Evolutionary conservation across 2,329 filamentous ascomycete genomes (phyloP), one percentile per base, ranked within the genome.

Genomic region (Claviceps maximensis): DNA sequence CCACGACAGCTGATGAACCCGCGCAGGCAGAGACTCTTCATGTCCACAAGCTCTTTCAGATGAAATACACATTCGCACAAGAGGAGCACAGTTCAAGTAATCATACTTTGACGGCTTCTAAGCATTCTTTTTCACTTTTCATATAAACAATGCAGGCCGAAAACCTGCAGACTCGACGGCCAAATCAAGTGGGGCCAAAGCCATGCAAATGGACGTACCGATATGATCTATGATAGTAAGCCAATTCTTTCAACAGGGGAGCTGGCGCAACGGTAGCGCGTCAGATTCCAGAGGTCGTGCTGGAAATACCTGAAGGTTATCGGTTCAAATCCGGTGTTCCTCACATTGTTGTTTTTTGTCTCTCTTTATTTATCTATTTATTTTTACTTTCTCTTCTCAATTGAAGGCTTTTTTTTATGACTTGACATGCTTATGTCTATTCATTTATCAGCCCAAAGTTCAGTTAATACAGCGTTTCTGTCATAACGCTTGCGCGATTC

Each of bases 241-340:
- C 3, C 1, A 3, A n/a, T n/a, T 15, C 4, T 6, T n/a, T 7
- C 15, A 38, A n/a, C 2, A 40, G 45, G 54, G 51, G 54, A 51
- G 54, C 54, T 55, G 54, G 54, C 54, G 54, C 54, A 55, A 55
- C 54, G 54, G 54, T 55, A 55, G 54, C 54, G 54, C 51, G 51
- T 55, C 54, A 53, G 54, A 55, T 55, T 55, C 54, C 54, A 55
- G 51, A 9, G 2, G 0, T 2, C 4, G 1, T 9, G 1, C 0
- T 17, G 40, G 50, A 23, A 15, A 1, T 1, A 47, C 51, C 54
- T 53, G 54, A 53, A 53, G 54, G 54, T 55, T 55, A 53, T 27
- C 51, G 54, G 50, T 55, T 55, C 54, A 50, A 55, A 55, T 55
- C 50, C 54, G 54, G 54, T 53, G 54, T 55, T 51, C 54, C 54